Percentiles rank a stretch among this genome's conserved stretches.
Evolutionary conservation across 2,329 filamentous ascomycete species (phyloP).

Genomic region (Cercospora nicotianae): DNA sequence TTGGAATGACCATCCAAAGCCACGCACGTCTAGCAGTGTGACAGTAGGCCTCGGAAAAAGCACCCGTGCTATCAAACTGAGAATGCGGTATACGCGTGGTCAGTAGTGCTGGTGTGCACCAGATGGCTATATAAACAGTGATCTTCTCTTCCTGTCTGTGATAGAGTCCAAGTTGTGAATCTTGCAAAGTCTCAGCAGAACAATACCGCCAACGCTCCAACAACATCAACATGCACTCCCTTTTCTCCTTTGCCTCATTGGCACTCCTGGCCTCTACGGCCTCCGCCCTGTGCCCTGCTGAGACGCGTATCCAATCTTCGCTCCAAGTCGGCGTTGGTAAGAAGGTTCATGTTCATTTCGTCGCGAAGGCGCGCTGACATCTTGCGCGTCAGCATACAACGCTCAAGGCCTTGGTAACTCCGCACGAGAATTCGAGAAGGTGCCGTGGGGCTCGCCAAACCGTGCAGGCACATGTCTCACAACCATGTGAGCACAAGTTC

Average conservation of each 20-base stretch:
- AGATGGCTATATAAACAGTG: not conserved
- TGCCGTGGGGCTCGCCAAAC: slow-evolving; percentile 23
- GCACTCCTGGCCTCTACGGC: not conserved
- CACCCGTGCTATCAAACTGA: not conserved
- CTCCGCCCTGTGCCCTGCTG: not conserved
- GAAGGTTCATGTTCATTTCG: not conserved
- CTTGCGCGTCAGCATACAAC: slow-evolving; percentile 14
- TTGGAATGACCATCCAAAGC: not conserved
- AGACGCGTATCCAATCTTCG: slow-evolving; percentile 9
- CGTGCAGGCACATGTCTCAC: slow-evolving; percentile 12
- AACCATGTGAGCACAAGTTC: slow-evolving; percentile 9
- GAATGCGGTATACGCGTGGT: not conserved
- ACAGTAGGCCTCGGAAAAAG: not conserved
- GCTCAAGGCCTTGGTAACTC: slow-evolving; percentile 9
- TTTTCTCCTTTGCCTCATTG: not conserved
- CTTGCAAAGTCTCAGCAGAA: not conserved
- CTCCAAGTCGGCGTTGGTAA: slow-evolving; percentile 3
- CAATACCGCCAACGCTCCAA: not conserved
- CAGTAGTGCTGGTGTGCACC: not conserved
- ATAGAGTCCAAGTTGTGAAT: not conserved
- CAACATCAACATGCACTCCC: not conserved
- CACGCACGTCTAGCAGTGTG: not conserved
- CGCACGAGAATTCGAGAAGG: slow-evolving; percentile 12
- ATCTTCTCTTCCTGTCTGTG: not conserved
- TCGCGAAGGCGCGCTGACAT: not conserved